Evolutionary conservation across 2,329 filamentous ascomycete genomes (phyloP), one percentile per base, ranked within the genome.

Genomic region (Ophiostoma himal-ulmi): DNA sequence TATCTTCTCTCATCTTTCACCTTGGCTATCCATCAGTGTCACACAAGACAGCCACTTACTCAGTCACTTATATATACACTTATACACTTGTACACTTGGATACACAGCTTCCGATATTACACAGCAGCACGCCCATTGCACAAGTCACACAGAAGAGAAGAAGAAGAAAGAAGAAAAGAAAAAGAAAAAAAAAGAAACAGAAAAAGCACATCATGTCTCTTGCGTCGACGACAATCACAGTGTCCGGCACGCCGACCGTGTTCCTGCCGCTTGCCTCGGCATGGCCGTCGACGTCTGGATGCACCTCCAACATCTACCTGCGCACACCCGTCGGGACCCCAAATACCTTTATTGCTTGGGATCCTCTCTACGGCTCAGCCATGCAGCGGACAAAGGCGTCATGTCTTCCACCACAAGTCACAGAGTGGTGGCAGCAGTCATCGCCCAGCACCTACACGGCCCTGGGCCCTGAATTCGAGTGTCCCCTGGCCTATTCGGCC

Each of bases 301-400:
- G 71, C 68, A 48, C 57, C 3, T 70, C 71, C 44, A 72, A 72
- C 57, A 67, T 70, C 36, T 72, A 72, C 22, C 66, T 72, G 22
- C 67, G 36, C 60, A 70, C 68, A 39, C 70, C 70, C 36, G 30
- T 69, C 39, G 41, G 7, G 41, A 67, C 7, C 14, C 66, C 66
- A 68, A 69, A 62, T 60, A 72, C 71, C 3, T 72, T 62, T n/a
- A 44, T 72, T 10, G 71, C 71, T 0, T 72, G 71, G 71, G 71
- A 72, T 41, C 71, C 57, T 4, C 13, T 62, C 7, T 34, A 62
- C 22, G 57, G 57, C 57, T 6, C 10, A 5, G 26, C 57, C 57
- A 62, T 62, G 57, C 20, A 30, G 2, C 34, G 1, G 13, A 34
- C 22, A 14, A 17, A 17, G 22, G 22, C n/a, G 57, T 30, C 22